A percentile compares a stretch with the other conserved stretches of the same genome.
These are phyloP conservation scores for Alternaria metachromatica DNA, from an alignment of 2,329 filamentous ascomycete species.

Conservation along the genomic window DNA sequence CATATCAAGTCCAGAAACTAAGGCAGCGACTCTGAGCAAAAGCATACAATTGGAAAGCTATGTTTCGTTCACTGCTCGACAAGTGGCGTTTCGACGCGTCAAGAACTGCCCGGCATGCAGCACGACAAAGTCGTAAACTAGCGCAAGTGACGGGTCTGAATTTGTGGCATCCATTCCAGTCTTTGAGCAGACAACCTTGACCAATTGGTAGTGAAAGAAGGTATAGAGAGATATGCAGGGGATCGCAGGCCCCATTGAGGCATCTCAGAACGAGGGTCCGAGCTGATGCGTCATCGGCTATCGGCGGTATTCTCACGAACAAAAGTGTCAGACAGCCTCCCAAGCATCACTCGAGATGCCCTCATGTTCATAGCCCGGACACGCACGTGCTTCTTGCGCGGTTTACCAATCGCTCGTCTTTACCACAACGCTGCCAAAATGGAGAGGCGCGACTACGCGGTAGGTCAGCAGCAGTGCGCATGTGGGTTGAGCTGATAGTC, in stretches of 20 bases:
- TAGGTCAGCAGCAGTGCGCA: constrained; percentile 19
- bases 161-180: background rate
- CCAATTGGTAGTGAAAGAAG: background rate
- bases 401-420: constrained; percentile 16
- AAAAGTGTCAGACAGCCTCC: constrained; percentile 16
- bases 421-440: constrained; percentile 29
- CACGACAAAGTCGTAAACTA: background rate
- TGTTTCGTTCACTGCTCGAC: background rate
- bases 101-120: background rate
- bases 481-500: constrained; percentile 22
- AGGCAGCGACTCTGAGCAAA: background rate
- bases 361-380: constrained; percentile 40
- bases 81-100: background rate
- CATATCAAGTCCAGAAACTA: background rate
- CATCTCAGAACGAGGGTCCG: background rate
- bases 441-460: constrained; percentile 46
- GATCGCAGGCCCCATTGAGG: background rate
- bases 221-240: background rate
- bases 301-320: constrained; percentile 17
- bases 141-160: background rate
- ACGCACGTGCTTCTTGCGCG: constrained; percentile 24
- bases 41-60: background rate
- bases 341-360: constrained; percentile 28
- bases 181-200: background rate
- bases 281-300: constrained; percentile 34